Conservation (phyloP, 1,284 basidiomycete genomes). For the Termitomyces sp. region DNA sequence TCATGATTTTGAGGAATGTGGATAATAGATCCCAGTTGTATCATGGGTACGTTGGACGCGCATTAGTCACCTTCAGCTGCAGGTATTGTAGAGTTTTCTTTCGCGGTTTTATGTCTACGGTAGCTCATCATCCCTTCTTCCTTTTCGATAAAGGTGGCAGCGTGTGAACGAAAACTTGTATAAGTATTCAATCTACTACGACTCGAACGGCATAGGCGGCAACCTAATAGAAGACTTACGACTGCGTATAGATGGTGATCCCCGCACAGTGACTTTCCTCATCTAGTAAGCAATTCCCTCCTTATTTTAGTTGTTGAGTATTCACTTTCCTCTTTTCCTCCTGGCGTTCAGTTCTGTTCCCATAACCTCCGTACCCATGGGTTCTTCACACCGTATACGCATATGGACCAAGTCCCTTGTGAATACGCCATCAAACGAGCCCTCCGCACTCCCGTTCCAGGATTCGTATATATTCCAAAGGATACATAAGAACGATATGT, state of each 20-base stretch:
- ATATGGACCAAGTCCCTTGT: constrained; percentile 46
- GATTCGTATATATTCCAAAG: constrained; percentile 53
- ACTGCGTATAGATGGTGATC: constrained; percentile 46
- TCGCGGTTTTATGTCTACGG: not conserved
- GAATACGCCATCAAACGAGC: constrained; percentile 22
- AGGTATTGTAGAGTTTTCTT: constrained; percentile 29
- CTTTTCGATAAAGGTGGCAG: constrained; percentile 35
- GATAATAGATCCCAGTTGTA: constrained; percentile 43
- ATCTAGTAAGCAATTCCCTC: constrained; percentile 43
- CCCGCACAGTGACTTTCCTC: constrained; percentile 43
- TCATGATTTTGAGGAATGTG: constrained; percentile 39
- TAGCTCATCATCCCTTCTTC: not conserved
- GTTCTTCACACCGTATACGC: constrained; percentile 53
- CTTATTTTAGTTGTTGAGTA: constrained; percentile 1
- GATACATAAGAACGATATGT: constrained; percentile 53
- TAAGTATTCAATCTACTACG: constrained; percentile 52
- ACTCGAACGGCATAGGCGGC: constrained; percentile 50
- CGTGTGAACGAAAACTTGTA: constrained; percentile 36
- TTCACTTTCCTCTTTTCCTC: constrained; percentile 7
- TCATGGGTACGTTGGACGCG: constrained; percentile 45
- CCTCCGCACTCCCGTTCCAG: constrained; percentile 32
- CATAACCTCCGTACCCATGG: constrained; percentile 42
- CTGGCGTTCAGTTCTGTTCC: constrained; percentile 41
- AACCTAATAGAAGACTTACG: constrained; percentile 46
- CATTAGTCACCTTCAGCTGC: constrained; percentile 45